Percentiles rank a stretch among this genome's conserved stretches.
Evolutionary conservation across 805 yeast genomes (phyloP).

Genomic region (Dipodascus albidus): DNA sequence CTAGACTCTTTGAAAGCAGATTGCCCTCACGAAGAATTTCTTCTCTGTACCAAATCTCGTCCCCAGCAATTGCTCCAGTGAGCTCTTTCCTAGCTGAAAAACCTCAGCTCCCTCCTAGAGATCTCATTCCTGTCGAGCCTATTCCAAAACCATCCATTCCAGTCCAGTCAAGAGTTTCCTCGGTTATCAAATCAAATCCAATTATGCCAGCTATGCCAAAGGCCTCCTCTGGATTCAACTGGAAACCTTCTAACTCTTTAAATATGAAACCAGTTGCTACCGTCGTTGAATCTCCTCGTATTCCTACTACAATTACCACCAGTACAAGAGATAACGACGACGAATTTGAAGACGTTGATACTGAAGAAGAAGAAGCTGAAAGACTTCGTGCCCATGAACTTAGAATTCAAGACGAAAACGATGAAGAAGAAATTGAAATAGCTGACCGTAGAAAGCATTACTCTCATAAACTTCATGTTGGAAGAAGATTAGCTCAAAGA

Average conservation of each 20-base stretch:
- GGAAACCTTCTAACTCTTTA: neutral
- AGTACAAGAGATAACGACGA: neutral
- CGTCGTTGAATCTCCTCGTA: neutral
- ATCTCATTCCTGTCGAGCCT: neutral
- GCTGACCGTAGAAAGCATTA: neutral
- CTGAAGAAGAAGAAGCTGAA: conserved; percentile 1
- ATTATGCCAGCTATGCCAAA: neutral
- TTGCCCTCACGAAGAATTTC: neutral
- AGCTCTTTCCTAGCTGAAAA: neutral
- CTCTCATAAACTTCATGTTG: neutral
- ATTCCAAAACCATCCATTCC: neutral
- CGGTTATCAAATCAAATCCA: neutral
- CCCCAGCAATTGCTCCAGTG: neutral
- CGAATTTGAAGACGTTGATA: neutral
- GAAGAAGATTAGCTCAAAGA: conserved; percentile 1
- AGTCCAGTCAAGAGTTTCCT: neutral
- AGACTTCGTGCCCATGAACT: neutral
- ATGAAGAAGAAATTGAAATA: neutral
- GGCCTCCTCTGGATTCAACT: neutral
- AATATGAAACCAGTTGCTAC: neutral
- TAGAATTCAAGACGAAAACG: neutral
- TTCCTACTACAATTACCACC: neutral
- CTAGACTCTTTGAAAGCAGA: neutral
- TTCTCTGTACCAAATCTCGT: neutral
- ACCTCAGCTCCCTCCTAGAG: neutral